Evolutionary conservation across 495 filamentous ascomycete genomes (phyloP), one percentile per base, ranked within the genome.

Genomic region (Aspergillus ellipticus): DNA sequence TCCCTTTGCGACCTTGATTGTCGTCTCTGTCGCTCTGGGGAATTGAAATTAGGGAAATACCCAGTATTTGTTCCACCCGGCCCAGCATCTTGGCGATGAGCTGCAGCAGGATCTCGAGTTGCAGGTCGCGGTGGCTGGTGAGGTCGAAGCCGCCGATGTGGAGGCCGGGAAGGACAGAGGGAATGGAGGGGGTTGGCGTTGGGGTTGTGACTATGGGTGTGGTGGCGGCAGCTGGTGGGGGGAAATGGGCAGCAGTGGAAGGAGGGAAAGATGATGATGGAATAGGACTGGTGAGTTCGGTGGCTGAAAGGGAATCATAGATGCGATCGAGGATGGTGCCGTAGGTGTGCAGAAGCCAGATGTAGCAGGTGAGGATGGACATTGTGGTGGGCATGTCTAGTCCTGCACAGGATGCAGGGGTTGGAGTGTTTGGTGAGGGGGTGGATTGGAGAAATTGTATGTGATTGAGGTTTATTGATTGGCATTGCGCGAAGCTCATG

Each of bases 81-180:
- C 22, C 46, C 20, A 49, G 6, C 46, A 49, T 49, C 13, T n/a
- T 49, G 6, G 46, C 28, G 46, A 17, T 49, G 8, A 49, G 21
- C 5, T 49, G 46, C 6, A 49, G 22, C 10, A 49, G 2, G 22
- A 49, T 49, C 1, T 6, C 46, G 0, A 49, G 19, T 17, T 49
- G 46, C 15, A 49, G 16, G 22, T 49, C 46, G 6, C 22, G 21
- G 17, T 49, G 46, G 22, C 22, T 28, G 22, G 28, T 28, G 0
- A 49, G 46, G 13, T 28, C 21, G 22, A 49, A 49, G 15, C 46
- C 46, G 46, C 46, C 46, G n/a, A 49, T 29, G 46, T 28, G 22
- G 7, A 49, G 46, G 17, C 21, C 46, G 10, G 46, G 46, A 2
- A 49, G 46, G 1, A 49, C 22, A 1, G 46, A 49, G n/a, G 46